Base-by-base conservation (phyloP, 1,284 basidiomycete species). In the Somion occarium region DNA sequence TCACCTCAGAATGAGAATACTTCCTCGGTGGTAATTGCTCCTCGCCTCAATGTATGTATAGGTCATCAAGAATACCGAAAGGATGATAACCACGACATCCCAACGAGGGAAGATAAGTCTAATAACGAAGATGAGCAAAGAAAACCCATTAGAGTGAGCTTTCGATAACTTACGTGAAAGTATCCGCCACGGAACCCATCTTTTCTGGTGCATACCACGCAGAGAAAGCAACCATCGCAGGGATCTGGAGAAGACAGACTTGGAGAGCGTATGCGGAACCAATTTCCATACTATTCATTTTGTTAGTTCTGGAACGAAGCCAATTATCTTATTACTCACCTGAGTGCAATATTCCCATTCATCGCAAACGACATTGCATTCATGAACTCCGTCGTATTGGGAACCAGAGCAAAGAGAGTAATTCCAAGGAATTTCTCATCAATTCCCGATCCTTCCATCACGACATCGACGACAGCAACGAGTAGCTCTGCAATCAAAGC, bases 381-480 rank as follows among this genome's bases (percentile, higher is more conserved):
- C 96, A 99, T 98, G 68, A 99, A 99, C 71, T 99, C 97, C 19
- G 97, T 99, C 15, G 95, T 98, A 68, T 99, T 99, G 9, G 97
- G 97, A 0, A 99, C 95, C 27, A 99, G 80, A 1, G 97, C 96
- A 63, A 99, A 99, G 7, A 99, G 78, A 0, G 95, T 98, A 52
- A 99, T 80, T 43, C 97, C 97, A 26, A 99, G 78, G 75, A 99
- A 96, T 67, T 99, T 99, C 66, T 99, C 96, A 56, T 97, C 92
- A 37, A 99, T 91, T 0, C 93, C 92, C 0, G 92, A 93, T n/a
- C 87, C 93, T 56, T 93, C 75, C 20, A 99, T 75, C 1, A 99
- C 87, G 24, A 95, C 92, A 63, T 99, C 97, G 9, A 99, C 96
- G 5, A 98, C 93, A 55, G 96, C 91, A 34, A 99, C 86, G 22